phyloP scores from a whole-genome alignment of 169 alveolate species.

The Fabrea salina region DNA sequence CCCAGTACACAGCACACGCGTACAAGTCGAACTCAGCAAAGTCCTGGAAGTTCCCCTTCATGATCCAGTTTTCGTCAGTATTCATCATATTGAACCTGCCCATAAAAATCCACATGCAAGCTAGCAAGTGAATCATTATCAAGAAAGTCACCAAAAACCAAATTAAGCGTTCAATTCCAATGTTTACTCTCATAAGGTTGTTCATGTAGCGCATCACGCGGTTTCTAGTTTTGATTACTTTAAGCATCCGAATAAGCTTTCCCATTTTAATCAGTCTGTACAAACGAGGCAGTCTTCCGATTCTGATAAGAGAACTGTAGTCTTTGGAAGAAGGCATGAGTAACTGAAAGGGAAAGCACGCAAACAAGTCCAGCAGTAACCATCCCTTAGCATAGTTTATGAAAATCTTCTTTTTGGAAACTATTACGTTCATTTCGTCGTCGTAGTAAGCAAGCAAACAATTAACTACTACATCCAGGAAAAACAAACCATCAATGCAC shows the following conservation, averaged over 20 bases:
- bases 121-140: conserved; percentile 58
- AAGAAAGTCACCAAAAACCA: conserved; percentile 44
- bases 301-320: conserved; percentile 41
- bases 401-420: conserved; percentile 32
- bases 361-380: conserved; percentile 55
- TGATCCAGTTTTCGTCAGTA: conserved; percentile 15
- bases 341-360: conserved; percentile 59
- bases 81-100: not conserved
- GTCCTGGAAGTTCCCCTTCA: not conserved
- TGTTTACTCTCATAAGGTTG: conserved; percentile 25
- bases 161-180: conserved; percentile 38
- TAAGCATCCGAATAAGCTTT: conserved; percentile 46
- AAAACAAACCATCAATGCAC: conserved; percentile 47
- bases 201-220: not conserved
- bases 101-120: conserved; percentile 63
- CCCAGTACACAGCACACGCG: conserved; percentile 44
- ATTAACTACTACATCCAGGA: conserved; percentile 56
- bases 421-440: conserved; percentile 52
- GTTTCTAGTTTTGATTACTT: conserved; percentile 22
- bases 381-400: conserved; percentile 53
- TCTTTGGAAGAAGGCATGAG: not conserved
- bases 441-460: conserved; percentile 52
- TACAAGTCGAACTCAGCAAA: conserved; percentile 9
- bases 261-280: conserved; percentile 62
- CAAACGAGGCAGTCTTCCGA: conserved; percentile 54